phyloP scores from a whole-genome alignment of 1,139 yeast genomes.

The Pneumocystis murina region DNA sequence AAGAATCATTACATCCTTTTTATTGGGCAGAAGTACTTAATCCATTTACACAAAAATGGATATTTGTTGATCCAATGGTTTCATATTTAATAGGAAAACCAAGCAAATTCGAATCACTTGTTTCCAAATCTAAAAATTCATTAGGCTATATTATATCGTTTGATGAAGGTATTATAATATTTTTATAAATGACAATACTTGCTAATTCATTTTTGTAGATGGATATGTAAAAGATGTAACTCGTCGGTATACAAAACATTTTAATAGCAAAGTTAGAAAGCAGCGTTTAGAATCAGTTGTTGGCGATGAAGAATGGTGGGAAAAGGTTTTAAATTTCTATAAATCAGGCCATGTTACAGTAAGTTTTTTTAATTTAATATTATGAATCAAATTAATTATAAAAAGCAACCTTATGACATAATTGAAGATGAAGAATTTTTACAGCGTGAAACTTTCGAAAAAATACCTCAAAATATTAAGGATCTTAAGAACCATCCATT shows the following conservation, averaged over 20 bases:
- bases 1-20: slow-evolving; percentile 41
- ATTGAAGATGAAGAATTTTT: slow-evolving; percentile 58
- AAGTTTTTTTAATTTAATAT: slow-evolving; percentile 24
- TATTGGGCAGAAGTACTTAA: slow-evolving; percentile 97
- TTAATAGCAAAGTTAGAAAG: slow-evolving; percentile 59
- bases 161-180: slow-evolving; percentile 28
- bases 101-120: slow-evolving; percentile 65
- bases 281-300: slow-evolving; percentile 51
- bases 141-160: slow-evolving; percentile 64
- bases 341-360: not conserved
- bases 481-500: slow-evolving; percentile 82
- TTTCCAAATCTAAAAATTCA: slow-evolving; percentile 42
- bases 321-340: slow-evolving; percentile 24
- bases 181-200: not conserved
- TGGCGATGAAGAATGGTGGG: slow-evolving; percentile 53
- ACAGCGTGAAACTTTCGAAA: slow-evolving; percentile 56
- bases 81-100: slow-evolving; percentile 57
- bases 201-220: slow-evolving; percentile 13
- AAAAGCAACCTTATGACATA: slow-evolving; percentile 35
- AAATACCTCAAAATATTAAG: slow-evolving; percentile 69
- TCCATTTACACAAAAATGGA: slow-evolving; percentile 52
- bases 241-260: slow-evolving; percentile 56
- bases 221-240: slow-evolving; percentile 72
- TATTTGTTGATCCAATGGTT: slow-evolving; percentile 70
- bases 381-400: slow-evolving; percentile 18